Evolutionary conservation across 495 filamentous ascomycete genomes (phyloP).

Genomic region (Chaetomium cochliodes): DNA sequence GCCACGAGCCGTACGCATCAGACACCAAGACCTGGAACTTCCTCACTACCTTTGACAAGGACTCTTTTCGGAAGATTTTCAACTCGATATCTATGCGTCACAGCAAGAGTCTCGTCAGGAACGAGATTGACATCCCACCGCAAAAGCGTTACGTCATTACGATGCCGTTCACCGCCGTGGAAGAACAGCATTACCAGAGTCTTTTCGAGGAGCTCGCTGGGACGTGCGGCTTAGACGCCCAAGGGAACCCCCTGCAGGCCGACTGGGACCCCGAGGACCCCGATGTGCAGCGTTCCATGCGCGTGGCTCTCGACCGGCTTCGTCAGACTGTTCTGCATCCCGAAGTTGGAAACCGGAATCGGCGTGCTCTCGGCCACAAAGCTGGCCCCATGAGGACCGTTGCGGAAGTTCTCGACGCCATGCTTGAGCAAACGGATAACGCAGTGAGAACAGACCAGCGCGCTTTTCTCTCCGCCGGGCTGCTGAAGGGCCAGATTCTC

Average conservation of each 20-base stretch:
- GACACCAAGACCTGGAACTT: constrained; percentile 63
- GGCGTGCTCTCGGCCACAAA: constrained; percentile 62
- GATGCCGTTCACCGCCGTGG: constrained; percentile 80
- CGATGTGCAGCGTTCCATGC: constrained; percentile 61
- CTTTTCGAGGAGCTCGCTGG: constrained; percentile 71
- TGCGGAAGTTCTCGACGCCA: constrained; percentile 76
- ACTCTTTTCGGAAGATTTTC: constrained; percentile 65
- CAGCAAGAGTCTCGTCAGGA: constrained; percentile 73
- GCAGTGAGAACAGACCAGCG: constrained; percentile 66
- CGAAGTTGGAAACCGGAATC: constrained; percentile 65
- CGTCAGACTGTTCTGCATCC: constrained; percentile 88
- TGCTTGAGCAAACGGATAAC: constrained; percentile 79
- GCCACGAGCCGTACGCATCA: constrained; percentile 69
- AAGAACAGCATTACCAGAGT: constrained; percentile 80
- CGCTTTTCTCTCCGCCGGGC: constrained; percentile 55
- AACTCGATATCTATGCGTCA: constrained; percentile 72
- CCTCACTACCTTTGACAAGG: constrained; percentile 57
- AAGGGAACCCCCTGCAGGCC: constrained; percentile 59
- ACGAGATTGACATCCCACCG: constrained; percentile 67
- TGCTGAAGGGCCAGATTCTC: constrained; percentile 70
- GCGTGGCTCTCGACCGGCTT: constrained; percentile 51
- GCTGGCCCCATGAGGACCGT: constrained; percentile 73
- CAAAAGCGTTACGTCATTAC: constrained; percentile 86
- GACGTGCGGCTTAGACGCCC: constrained; percentile 60
- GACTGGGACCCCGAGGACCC: constrained; percentile 64